Percentiles rank a stretch among this genome's conserved stretches.
Conservation (phyloP, 1,284 basidiomycete species). For the Tilletia walkeri region DNA sequence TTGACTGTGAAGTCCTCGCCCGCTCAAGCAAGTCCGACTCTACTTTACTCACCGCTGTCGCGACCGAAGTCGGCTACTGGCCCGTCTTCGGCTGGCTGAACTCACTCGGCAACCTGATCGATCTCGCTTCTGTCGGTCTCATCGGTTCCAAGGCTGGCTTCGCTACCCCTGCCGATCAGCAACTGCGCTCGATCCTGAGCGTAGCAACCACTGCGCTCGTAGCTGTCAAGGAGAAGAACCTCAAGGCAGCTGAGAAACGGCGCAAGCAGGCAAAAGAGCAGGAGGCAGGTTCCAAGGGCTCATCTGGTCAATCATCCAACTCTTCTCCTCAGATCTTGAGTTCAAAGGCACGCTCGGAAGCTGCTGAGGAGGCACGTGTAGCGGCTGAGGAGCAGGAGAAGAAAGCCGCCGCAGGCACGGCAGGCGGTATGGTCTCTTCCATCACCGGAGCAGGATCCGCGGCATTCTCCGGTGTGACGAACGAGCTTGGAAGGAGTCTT, state of each 20-base stretch:
- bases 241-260: constrained; percentile 31
- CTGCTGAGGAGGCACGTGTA: background rate
- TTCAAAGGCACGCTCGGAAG: background rate
- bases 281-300: background rate
- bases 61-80: constrained; percentile 70
- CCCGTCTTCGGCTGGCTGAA: constrained; percentile 75
- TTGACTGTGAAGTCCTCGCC: constrained; percentile 73
- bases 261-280: background rate
- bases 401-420: background rate
- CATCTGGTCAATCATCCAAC: too few species aligned
- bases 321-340: background rate
- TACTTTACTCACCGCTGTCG: constrained; percentile 69
- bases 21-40: constrained; percentile 68
- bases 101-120: constrained; percentile 79
- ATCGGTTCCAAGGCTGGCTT: constrained; percentile 96
- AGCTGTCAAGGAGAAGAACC: constrained; percentile 61
- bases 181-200: constrained; percentile 78
- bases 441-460: background rate
- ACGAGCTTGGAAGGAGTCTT: background rate
- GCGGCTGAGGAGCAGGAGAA: background rate
- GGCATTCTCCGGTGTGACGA: background rate
- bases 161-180: constrained; percentile 76
- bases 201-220: constrained; percentile 73
- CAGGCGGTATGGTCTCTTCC: background rate
- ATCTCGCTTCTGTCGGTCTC: constrained; percentile 85